These are phyloP conservation scores for Tolypocladium ophioglossoides DNA, from an alignment of 2,329 filamentous ascomycete species.

Conservation along the genomic window DNA sequence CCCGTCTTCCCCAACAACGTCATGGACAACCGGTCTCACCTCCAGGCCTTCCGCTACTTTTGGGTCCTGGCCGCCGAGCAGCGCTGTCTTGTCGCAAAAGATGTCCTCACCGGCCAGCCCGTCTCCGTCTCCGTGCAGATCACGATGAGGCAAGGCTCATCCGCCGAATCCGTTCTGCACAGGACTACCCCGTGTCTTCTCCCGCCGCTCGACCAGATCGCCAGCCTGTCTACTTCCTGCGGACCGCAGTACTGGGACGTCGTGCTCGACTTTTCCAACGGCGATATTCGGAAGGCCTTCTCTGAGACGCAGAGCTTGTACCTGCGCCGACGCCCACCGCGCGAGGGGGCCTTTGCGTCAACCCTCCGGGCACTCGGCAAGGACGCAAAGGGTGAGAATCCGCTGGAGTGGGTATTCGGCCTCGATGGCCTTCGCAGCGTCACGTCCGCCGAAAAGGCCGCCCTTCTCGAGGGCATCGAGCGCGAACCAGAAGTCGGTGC, in stretches of 20 bases:
- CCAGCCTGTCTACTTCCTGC: constrained; percentile 47
- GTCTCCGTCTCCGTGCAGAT: constrained; percentile 64
- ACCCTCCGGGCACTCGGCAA: constrained; percentile 62
- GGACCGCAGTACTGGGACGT: constrained; percentile 70
- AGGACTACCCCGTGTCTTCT: constrained; percentile 48
- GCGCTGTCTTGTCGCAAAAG: constrained; percentile 78
- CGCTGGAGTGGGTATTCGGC: constrained; percentile 67
- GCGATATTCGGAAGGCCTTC: constrained; percentile 51
- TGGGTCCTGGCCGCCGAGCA: constrained; percentile 92
- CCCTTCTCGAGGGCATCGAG: constrained; percentile 44
- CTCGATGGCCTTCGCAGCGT: constrained; percentile 43
- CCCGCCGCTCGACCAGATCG: constrained; percentile 54
- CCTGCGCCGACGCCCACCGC: constrained; percentile 58
- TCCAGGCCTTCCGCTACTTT: constrained; percentile 93
- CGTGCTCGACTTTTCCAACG: constrained; percentile 61
- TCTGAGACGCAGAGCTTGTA: constrained; percentile 60
- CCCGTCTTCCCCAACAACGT: constrained; percentile 83
- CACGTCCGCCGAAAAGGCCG: constrained; percentile 55
- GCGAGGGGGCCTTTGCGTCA: constrained; percentile 60
- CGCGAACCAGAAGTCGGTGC: constrained; percentile 37
- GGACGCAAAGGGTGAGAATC: constrained; percentile 19
- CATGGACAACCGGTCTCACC: constrained; percentile 86
- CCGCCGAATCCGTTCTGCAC: constrained; percentile 26
- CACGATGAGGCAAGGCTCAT: constrained; percentile 35
- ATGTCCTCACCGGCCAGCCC: constrained; percentile 73